These are phyloP conservation scores for Sphaerobolus stellatus DNA, from an alignment of 1,284 basidiomycete genomes.

Conservation along the genomic window DNA sequence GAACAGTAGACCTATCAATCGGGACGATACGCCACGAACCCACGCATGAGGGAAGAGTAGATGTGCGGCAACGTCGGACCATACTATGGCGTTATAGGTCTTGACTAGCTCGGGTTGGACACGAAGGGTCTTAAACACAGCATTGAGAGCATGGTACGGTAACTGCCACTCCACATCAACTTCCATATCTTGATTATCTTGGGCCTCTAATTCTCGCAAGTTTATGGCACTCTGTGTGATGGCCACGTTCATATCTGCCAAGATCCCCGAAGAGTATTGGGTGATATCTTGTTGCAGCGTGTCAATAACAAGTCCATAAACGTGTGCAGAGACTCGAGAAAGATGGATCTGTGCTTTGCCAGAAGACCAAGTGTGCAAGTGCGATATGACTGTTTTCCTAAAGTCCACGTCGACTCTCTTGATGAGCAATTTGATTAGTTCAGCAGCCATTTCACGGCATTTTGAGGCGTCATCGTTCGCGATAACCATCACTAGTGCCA, in stretches of 20 bases:
- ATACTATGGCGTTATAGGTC: slow-evolving; percentile 46
- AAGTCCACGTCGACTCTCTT: slow-evolving; percentile 63
- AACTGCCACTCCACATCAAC: slow-evolving; percentile 76
- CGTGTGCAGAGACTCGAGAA: slow-evolving; percentile 72
- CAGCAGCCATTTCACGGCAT: slow-evolving; percentile 86
- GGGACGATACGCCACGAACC: slow-evolving; percentile 84
- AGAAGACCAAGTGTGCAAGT: slow-evolving; percentile 80
- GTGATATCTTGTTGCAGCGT: slow-evolving; percentile 50
- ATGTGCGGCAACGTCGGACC: slow-evolving; percentile 64
- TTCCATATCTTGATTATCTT: slow-evolving; percentile 47
- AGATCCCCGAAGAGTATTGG: slow-evolving; percentile 51
- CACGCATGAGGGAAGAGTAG: slow-evolving; percentile 92
- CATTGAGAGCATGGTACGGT: slow-evolving; percentile 78
- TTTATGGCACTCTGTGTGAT: slow-evolving; percentile 48
- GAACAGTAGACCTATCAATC: slow-evolving; percentile 76
- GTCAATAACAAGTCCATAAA: slow-evolving; percentile 79
- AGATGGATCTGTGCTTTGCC: slow-evolving; percentile 64
- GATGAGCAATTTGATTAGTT: slow-evolving; percentile 78
- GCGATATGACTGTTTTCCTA: slow-evolving; percentile 60
- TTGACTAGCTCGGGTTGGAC: slow-evolving; percentile 51
- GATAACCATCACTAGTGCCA: slow-evolving; percentile 88
- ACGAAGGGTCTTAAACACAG: slow-evolving; percentile 64
- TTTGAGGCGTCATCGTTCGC: slow-evolving; percentile 92
- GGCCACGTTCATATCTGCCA: slow-evolving; percentile 59
- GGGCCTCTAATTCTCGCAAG: slow-evolving; percentile 34